These are phyloP conservation scores for Sclerotinia spermophila DNA, from an alignment of 2,329 filamentous ascomycete species.

Conservation along the genomic window DNA sequence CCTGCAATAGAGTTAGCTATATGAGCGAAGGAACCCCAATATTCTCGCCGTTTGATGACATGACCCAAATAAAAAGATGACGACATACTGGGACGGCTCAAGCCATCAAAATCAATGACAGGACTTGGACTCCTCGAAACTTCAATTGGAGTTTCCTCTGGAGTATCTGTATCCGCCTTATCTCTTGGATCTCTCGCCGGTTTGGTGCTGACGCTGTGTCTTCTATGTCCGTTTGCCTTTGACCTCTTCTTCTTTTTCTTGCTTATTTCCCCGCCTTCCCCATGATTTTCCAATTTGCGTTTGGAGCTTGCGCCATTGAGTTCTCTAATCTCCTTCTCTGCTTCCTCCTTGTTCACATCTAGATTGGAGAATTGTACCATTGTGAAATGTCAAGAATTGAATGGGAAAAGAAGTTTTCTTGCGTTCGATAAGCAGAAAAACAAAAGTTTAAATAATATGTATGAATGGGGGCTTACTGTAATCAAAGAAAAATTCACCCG, in stretches of 20 bases:
- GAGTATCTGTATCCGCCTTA: constrained; percentile 38
- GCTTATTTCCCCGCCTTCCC: constrained; percentile 9
- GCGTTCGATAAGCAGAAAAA: background rate
- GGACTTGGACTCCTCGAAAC: constrained; percentile 50
- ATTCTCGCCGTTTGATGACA: background rate
- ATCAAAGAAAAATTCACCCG: constrained; percentile 12
- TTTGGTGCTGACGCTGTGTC: constrained; percentile 55
- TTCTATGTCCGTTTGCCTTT: constrained; percentile 41
- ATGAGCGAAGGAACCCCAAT: background rate
- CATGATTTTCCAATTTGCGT: constrained; percentile 7
- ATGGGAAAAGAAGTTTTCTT: background rate
- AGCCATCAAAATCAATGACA: constrained; percentile 59
- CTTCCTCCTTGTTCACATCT: constrained; percentile 18
- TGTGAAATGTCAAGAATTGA: background rate
- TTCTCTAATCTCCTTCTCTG: background rate
- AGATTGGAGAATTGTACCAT: constrained; percentile 32
- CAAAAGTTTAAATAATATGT: background rate
- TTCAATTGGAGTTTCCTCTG: constrained; percentile 20
- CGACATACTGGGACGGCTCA: constrained; percentile 54
- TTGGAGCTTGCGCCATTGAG: constrained; percentile 12
- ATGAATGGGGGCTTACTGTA: background rate
- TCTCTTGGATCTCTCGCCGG: constrained; percentile 60
- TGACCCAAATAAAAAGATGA: background rate
- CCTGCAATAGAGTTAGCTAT: constrained; percentile 40
- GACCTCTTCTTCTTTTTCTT: constrained; percentile 29